These are phyloP conservation scores for Talaromyces sp. DNA, from an alignment of 2,329 filamentous ascomycete species.

Conservation along the genomic window DNA sequence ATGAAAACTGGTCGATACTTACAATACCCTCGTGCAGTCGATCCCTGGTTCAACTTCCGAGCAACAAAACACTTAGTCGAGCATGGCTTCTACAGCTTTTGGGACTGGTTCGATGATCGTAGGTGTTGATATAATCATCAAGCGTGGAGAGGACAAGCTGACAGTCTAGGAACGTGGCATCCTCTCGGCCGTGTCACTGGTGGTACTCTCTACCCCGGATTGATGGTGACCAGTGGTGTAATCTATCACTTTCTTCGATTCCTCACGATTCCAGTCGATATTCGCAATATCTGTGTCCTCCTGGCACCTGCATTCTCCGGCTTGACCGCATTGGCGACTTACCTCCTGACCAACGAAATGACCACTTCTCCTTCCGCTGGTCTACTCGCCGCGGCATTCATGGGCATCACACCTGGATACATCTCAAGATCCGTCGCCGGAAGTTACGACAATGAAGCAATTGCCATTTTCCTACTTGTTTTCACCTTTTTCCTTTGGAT, in stretches of 20 bases:
- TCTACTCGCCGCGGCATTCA: conserved; percentile 88
- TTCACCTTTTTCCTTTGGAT: conserved; percentile 99
- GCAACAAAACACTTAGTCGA: conserved; percentile 96
- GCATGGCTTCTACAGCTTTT: conserved; percentile 97
- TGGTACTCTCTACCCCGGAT: conserved; percentile 94
- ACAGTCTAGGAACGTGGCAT: conserved; percentile 78
- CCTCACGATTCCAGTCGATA: conserved; percentile 89
- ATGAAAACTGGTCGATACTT: conserved; percentile 7
- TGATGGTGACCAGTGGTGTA: conserved; percentile 97
- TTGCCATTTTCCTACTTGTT: conserved; percentile 96
- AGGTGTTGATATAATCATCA: conserved; percentile 33
- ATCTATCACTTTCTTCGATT: conserved; percentile 93
- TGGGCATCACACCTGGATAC: conserved; percentile 96
- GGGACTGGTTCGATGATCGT: conserved; percentile 99
- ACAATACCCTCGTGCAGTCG: conserved; percentile 60
- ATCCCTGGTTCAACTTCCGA: conserved; percentile 99
- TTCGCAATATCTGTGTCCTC: conserved; percentile 96
- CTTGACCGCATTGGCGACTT: conserved; percentile 85
- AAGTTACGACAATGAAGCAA: conserved; percentile 99
- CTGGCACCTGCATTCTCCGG: conserved; percentile 93
- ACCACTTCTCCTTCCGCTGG: conserved; percentile 91
- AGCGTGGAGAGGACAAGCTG: conserved; percentile 19
- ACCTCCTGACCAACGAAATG: conserved; percentile 97
- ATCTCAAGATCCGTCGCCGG: conserved; percentile 97
- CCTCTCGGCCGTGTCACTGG: conserved; percentile 96